A percentile compares a stretch with the other conserved stretches of the same genome.
Conservation (phyloP, 2,329 filamentous ascomycete genomes). For the Pyricularia grisea region DNA sequence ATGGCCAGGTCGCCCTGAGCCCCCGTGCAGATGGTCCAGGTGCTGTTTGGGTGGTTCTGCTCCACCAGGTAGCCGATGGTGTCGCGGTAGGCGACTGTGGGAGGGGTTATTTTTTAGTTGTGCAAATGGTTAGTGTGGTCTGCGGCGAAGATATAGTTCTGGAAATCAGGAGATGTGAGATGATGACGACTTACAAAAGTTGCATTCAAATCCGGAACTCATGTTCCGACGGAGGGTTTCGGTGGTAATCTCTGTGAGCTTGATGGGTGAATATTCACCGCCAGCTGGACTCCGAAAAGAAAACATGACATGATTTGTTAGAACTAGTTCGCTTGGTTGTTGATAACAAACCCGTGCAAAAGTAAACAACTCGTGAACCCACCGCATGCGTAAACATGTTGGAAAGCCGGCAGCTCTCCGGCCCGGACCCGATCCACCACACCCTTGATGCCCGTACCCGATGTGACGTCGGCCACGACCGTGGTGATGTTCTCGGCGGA, state of each 20-base stretch:
- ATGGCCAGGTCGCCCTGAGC: constrained; percentile 15
- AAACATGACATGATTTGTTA: background rate
- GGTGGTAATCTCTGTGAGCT: background rate
- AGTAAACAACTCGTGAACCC: background rate
- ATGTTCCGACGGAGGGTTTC: background rate
- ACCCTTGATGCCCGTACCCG: background rate
- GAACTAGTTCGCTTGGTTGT: background rate
- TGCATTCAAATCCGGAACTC: background rate
- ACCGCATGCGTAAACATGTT: background rate
- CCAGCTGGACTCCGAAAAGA: background rate
- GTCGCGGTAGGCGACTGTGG: constrained; percentile 18
- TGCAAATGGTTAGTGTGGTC: background rate
- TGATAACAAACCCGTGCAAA: background rate
- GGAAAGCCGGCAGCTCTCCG: background rate
- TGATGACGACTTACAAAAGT: background rate
- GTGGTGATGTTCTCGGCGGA: background rate
- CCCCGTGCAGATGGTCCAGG: constrained; percentile 24
- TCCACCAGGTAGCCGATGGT: constrained; percentile 22
- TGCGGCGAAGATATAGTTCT: too few species aligned
- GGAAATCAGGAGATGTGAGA: background rate
- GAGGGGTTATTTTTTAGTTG: too few species aligned
- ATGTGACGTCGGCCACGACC: background rate
- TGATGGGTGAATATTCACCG: background rate
- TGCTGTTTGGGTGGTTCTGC: constrained; percentile 16
- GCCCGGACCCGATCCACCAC: background rate